Evolutionary conservation across 1,284 basidiomycete genomes (phyloP), one percentile per base, ranked within the genome.

Genomic region (Ceratobasidium sp.): DNA sequence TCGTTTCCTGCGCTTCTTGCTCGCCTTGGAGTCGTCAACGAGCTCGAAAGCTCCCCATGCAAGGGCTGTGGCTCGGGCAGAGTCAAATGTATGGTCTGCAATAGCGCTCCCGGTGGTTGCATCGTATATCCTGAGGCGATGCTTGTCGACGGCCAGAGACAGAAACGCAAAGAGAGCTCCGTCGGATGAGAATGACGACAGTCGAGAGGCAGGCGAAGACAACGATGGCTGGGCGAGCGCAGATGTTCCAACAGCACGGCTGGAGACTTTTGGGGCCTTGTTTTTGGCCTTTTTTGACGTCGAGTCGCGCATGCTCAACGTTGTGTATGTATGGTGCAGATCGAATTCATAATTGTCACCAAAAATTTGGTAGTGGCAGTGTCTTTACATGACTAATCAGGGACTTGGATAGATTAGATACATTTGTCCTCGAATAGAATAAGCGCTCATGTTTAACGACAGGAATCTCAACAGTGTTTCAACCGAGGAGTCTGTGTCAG

Each of bases 141-240:
- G 88, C 76, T 90, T 91, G 81, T 91, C 89, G 55, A 91, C 82
- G 4, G 89, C 84, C 22, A 90, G 82, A 32, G 87, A 87, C 53
- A 90, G 77, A 71, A 88, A 83, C 1, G 87, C 88, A 76, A 90
- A 90, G 60, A 86, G 79, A 55, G 80, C 78, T 53, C 84, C 85
- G 68, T 83, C 80, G 7, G 84, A 83, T 15, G 89, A 89, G 76
- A 90, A 91, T 8, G 86, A 81, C 29, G 85, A 88, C 22, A 87
- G 80, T 75, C 25, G 81, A 77, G 22, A 82, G 76, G 65, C 80
- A 76, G 25, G 83, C 80, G 22, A 80, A 77, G 75, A 84, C 84
- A 71, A 85, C 82, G 50, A 84, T 82, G 82, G 86, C 73, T 88
- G 86, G 6, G 87, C 85, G 71, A 90, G 82, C 55, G 83, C 77